Conservation (phyloP, 176 grass and related monocot species). For the Saccharum officinarum region DNA sequence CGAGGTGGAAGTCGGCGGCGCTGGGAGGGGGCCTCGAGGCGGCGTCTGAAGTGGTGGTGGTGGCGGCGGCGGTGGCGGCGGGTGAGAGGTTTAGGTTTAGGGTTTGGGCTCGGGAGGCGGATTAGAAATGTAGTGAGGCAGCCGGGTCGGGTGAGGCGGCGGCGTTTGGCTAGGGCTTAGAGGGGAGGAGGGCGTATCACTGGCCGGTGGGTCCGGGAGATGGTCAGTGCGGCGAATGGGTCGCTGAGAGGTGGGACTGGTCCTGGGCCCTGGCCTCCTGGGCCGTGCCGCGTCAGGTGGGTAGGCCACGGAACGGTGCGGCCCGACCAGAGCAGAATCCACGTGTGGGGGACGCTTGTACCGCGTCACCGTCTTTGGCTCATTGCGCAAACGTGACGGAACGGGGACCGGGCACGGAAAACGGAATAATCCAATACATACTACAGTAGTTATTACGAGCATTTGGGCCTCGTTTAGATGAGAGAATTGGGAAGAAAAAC, state of each 20-base stretch:
- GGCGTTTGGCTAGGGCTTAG: slow-evolving; percentile 24
- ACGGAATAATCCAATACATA: no score
- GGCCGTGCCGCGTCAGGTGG: slow-evolving; percentile 19
- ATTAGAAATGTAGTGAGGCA: slow-evolving; percentile 21
- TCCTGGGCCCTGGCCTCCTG: background rate
- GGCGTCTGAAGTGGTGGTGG: background rate
- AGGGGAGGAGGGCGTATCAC: background rate
- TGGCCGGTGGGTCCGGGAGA: background rate
- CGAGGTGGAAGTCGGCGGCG: background rate
- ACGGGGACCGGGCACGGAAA: background rate
- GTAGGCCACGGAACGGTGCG: background rate
- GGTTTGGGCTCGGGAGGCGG: slow-evolving; percentile 31
- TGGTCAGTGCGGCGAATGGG: background rate
- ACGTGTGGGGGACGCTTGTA: background rate
- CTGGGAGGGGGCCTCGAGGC: background rate
- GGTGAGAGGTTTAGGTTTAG: slow-evolving; percentile 45
- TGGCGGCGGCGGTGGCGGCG: background rate
- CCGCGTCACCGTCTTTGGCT: background rate
- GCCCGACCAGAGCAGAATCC: background rate
- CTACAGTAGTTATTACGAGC: no score
- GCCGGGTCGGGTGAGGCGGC: background rate
- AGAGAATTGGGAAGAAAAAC: no score
- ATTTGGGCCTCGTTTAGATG: no score
- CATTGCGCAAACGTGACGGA: background rate
- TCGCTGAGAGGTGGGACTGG: background rate